phyloP scores from a whole-genome alignment of 768 basidiomycete species.

The Tubosaeta sp. region DNA sequence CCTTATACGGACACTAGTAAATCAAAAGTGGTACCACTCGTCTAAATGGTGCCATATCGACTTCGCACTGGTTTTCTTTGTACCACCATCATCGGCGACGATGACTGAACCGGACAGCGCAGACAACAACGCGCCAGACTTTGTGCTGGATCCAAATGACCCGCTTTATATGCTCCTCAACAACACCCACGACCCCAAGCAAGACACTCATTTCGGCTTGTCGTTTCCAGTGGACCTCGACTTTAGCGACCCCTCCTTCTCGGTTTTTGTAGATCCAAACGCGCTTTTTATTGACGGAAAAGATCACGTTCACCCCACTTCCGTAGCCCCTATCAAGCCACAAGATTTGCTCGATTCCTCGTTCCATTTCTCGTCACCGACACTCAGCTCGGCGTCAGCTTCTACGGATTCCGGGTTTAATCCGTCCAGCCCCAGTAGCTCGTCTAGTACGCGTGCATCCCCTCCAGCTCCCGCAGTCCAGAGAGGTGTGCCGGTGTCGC shows the following conservation, averaged over 20 bases:
- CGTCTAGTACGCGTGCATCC: constrained; percentile 31
- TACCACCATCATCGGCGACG: constrained; percentile 3
- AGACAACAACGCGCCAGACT: constrained; percentile 28
- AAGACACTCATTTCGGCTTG: constrained; percentile 37
- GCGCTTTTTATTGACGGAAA: constrained; percentile 46
- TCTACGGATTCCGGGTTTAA: constrained; percentile 26
- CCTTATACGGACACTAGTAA: constrained; percentile 11
- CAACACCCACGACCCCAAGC: constrained; percentile 34
- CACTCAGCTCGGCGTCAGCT: constrained; percentile 31
- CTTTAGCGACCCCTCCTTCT: constrained; percentile 40
- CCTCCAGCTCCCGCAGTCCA: constrained; percentile 23
- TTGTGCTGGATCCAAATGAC: constrained; percentile 51
- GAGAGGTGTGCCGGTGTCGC: constrained; percentile 12
- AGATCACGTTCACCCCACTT: constrained; percentile 9
- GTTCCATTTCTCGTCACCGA: constrained; percentile 38
- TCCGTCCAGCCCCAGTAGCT: constrained; percentile 23
- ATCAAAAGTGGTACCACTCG: constrained; percentile 22
- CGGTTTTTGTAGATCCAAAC: constrained; percentile 61
- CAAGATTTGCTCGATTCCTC: constrained; percentile 26
- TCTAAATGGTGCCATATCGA: constrained; percentile 23
- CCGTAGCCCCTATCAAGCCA: constrained; percentile 22
- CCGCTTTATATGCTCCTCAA: constrained; percentile 56
- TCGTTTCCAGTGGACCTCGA: constrained; percentile 56
- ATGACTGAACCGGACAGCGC: constrained; percentile 19
- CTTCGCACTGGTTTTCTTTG: not conserved